Base-by-base conservation (phyloP, 257 asterid genomes). In the Solanum infundibuliforme region DNA sequence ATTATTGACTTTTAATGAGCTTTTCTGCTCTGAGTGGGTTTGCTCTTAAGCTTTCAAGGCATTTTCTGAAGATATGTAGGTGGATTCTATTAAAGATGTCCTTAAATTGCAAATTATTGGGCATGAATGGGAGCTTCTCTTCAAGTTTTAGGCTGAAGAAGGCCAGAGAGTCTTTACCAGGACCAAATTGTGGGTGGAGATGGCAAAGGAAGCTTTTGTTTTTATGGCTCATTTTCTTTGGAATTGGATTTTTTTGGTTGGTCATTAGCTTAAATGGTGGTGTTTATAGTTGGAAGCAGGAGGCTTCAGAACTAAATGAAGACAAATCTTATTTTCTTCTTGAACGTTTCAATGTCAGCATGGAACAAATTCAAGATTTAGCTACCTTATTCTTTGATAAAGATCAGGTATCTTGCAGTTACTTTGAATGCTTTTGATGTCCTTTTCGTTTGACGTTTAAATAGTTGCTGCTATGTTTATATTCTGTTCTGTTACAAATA, bases 21-120 rank as follows among this genome's bases (percentile, higher is more conserved):
- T 86, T 86, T 77, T 89, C 91, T 83, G 87, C 84, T 87, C 48
- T 89, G 34, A 60, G 69, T 90, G 88, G 88, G 87, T 83, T 89
- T 88, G 83, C 89, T 82, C 83, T 58, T 76, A 89, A 87, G 89
- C 86, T 90, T 38, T 87, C 87, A 68, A 87, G 88, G 62, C 87
- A 87, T 58, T 58, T 90, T 73, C 39, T 89, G 89, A 88, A 88
- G 88, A 58, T 87, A 87, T 90, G 90, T 93, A 91, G 91, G 91
- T 91, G 91, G 88, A 81, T 89, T 89, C 35, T 89, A 88, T 87
- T 89, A 72, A 91, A 91, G 89, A 94, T 95, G 95, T 89, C 95
- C 86, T 88, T 93, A 82, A 89, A 87, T 76, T 88, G 89, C 84
- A 89, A 90, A 83, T 87, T 88, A 23, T 73, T 87, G 87, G 88